Evolutionary conservation across 1,284 basidiomycete genomes (phyloP), one percentile per base, ranked within the genome.

Genomic region (Boletus mariae): DNA sequence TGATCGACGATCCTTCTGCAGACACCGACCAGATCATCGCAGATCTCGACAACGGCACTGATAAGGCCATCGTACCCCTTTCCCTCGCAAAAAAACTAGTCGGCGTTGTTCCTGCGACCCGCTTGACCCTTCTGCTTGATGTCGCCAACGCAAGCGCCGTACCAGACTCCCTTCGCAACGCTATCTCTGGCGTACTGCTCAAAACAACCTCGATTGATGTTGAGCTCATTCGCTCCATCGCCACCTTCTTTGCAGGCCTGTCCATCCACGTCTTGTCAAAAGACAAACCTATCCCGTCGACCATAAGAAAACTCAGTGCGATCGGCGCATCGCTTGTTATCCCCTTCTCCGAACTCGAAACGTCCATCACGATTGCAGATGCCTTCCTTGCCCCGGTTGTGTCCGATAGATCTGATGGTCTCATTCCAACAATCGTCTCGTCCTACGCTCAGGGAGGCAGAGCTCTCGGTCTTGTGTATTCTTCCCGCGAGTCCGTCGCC

Each of bases 401-500:
- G 17, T 93, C 94, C 2, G 97, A 99, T 72, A 85, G 97, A 48
- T 78, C 86, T 3, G 97, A 99, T 68, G 93, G 92, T 17, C 82
- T 99, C 42, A 95, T 93, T 72, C 90, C 95, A 0, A 99, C 97
- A 17, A 80, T 98, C 49, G 90, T 99, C 41, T 84, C 86, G 20
- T 87, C 90, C 2, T 77, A 84, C 58, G 78, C 78, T n/a, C 80
- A 84, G 58, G 82, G 82, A 13, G 87, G 90, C 12, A 84, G 87
- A 55, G 82, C 90, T 1, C 83, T 99, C 17, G 97, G 97, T 17
- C 83, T 99, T 51, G 97, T 98, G 44, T 99, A 99, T 75, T 99
- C 97, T n/a, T 99, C 97, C 12, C 66, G 72, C 45, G 87, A 90
- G 63, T 96, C 93, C 4, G 81, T 99, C 59, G 83, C 82, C 56